Evolutionary conservation across 805 yeast genomes (phyloP).

Genomic region (Jamesozyma lodderae): DNA sequence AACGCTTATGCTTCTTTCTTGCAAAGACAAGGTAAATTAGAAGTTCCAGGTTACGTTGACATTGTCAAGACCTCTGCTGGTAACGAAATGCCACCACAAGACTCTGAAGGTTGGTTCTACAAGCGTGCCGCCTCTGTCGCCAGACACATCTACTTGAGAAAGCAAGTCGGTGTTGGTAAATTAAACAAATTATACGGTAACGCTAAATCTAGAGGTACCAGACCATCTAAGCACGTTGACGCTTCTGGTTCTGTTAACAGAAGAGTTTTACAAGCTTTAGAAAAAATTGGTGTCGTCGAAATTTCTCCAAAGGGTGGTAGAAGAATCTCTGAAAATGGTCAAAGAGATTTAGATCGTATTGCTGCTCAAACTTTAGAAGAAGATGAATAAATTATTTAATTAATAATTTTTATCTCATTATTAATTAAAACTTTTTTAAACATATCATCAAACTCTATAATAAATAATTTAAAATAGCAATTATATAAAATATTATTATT

Average conservation of each 20-base stretch:
- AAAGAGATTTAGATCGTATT: conserved; percentile 99
- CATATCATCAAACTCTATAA: not conserved
- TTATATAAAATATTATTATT: conserved; percentile 1
- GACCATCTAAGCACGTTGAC: conserved; percentile 97
- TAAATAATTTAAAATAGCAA: not conserved
- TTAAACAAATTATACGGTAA: conserved; percentile 99
- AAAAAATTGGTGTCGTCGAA: conserved; percentile 96
- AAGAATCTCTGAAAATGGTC: conserved; percentile 98
- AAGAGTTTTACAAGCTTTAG: conserved; percentile 94
- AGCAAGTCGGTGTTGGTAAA: conserved; percentile 98
- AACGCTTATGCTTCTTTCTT: conserved; percentile 99
- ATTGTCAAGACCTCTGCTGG: conserved; percentile 98
- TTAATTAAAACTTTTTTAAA: not conserved
- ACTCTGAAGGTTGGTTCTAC: conserved; percentile 99
- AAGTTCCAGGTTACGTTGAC: conserved; percentile 99
- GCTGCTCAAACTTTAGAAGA: conserved; percentile 97
- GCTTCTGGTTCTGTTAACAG: conserved; percentile 99
- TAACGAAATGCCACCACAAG: conserved; percentile 99
- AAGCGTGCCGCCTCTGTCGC: conserved; percentile 99
- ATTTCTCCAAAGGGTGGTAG: conserved; percentile 98
- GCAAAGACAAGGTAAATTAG: conserved; percentile 99
- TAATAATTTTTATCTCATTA: conserved; percentile 1
- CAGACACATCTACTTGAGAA: conserved; percentile 99
- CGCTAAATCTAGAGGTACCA: conserved; percentile 97
- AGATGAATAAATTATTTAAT: conserved; percentile 44